Base-by-base conservation (phyloP, 139 green algal species). In the Coccomyxa sp. region DNA sequence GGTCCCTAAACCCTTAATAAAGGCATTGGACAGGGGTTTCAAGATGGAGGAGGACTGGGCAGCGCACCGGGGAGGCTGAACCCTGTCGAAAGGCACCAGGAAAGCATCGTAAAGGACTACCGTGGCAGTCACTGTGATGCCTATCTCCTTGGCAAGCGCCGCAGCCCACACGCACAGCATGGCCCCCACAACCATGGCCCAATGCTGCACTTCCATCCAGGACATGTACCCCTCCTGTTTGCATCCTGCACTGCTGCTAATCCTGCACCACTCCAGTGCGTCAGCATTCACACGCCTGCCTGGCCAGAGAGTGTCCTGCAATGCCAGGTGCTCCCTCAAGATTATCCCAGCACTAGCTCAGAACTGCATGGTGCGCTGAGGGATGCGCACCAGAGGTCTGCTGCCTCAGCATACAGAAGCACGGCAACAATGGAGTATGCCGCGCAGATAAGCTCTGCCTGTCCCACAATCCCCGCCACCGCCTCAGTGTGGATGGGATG, bases 121-220 rank as follows among this genome's bases (percentile, higher is more conserved):
- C 28, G 84, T 78, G 28, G 88, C 91, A 28, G 21, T 71, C 80
- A 28, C 82, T 0, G 91, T 95, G 81, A 96, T 94, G 58, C 94
- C 93, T 77, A 94, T 96, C 85, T 97, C 94, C 83, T 97, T 97
- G 27, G 86, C 84, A 13, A 96, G 86, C 13, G 92, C 91, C 30
- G 90, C 92, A 3, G 68, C 25, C 82, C 86, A 86, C 17, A 84
- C 82, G 28, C 93, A 85, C n/a, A 78, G 30, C 32, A 92, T 58
- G 0, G 88, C 88, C 0, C 28, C 86, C 10, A 45, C 80, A 27
- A 95, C 66, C 13, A 79, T 71, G 21, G 45, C 57, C 89, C 90
- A 95, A 80, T 93, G 88, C 59, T 15, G 71, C 79, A 67, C 0
- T 16, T 71, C 76, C 31, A 31, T 25, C 38, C 38, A 51, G 38